A percentile compares a stretch with the other conserved stretches of the same genome.
Evolutionary conservation across 2,329 filamentous ascomycete species (phyloP).

Genomic region (Colletotrichum spaethianum): DNA sequence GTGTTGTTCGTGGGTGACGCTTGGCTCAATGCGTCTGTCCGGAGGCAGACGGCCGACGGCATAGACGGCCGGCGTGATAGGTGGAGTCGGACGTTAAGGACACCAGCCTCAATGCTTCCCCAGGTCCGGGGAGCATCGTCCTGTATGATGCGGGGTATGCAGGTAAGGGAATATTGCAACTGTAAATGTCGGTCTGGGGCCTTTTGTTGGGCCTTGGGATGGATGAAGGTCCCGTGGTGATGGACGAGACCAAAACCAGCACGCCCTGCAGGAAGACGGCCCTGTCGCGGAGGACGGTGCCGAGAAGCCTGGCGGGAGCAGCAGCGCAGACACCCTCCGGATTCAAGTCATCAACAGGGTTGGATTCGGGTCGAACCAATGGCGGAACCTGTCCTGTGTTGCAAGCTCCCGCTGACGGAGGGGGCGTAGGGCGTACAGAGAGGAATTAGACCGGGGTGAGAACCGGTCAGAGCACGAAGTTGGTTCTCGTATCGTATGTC

Average conservation of each 20-base stretch:
- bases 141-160: conserved; percentile 30
- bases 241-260: not conserved
- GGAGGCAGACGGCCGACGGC: conserved; percentile 39
- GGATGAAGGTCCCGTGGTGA: not conserved
- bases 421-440: not conserved
- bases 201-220: not conserved
- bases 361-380: conserved; percentile 20
- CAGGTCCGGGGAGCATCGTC: not conserved
- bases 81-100: conserved; percentile 18
- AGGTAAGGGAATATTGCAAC: not conserved
- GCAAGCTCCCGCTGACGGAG: conserved; percentile 9
- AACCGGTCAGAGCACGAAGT: not conserved
- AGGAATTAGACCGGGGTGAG: not conserved
- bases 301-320: conserved; percentile 26
- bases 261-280: conserved; percentile 4
- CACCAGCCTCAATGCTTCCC: not conserved
- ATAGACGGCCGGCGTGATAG: conserved; percentile 31
- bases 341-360: not conserved
- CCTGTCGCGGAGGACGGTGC: conserved; percentile 29
- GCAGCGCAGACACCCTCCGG: conserved; percentile 5
- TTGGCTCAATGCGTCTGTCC: conserved; percentile 36
- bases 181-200: not conserved
- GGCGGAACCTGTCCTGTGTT: conserved; percentile 1
- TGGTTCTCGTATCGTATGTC: conserved; percentile 15
- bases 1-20: conserved; percentile 20